Base-by-base conservation (phyloP, 1,139 yeast genomes). In the Candida tropicalis region DNA sequence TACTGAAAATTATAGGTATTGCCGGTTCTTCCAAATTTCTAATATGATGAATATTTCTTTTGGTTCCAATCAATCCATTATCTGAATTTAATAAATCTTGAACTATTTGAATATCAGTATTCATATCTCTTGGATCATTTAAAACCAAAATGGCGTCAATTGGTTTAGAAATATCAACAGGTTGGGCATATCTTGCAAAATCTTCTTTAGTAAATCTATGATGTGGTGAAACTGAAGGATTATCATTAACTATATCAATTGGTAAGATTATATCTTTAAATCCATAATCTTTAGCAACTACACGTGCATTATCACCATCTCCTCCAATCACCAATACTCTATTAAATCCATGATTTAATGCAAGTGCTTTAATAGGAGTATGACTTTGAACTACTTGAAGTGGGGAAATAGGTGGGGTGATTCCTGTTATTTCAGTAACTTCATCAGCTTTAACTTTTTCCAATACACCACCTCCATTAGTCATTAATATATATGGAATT, bases 61-160 rank as follows among this genome's bases (percentile, higher is more conserved):
- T 58, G 1, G 96, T 88, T 26, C 95, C 95, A 17, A 86, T 59
- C 38, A 62, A 50, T 0, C 97, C 97, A 39, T 63, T 55, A 8
- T 80, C 69, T 9, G 93, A 83, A 48, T 82, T 78, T 47, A 90
- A 68, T 39, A 88, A 56, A 59, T 93, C 98, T 46, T 79, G 62
- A 4, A 88, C 80, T 20, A 91, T 73, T 67, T 91, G 98, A 12
- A 84, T 55, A 62, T 91, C 98, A 2, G 93, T 78, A 1, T 89
- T 91, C 83, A 90, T 77, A 59, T 93, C 98, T 45, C 96, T 73
- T 2, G 98, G 89, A 62, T 93, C 99, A 60, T 88, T 89, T 64
- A 91, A 90, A 35, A 90, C 91, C 50, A 93, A 67, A 1, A 93
- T 73, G 0, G 95, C 95, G 52, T 89, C 96, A 48, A 90, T 74